Conservation (phyloP, 192 early-diverging fungal genomes). For the Geosiphon pyriformis region DNA sequence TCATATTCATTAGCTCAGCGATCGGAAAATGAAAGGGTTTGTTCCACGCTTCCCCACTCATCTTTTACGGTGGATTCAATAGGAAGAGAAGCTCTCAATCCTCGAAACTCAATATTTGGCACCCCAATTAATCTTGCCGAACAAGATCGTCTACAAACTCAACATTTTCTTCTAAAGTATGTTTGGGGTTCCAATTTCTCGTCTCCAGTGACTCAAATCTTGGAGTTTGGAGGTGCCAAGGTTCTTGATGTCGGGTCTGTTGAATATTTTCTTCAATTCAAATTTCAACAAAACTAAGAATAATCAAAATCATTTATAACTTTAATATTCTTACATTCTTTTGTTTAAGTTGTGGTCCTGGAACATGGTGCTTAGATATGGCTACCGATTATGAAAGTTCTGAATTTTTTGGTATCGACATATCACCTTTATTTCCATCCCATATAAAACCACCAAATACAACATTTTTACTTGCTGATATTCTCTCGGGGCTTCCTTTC, state of each 20-base stretch:
- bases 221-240: slow-evolving; percentile 3
- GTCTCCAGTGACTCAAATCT: neutral
- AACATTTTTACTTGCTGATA: slow-evolving; percentile 32
- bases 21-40: too few relatives aligned
- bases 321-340: neutral
- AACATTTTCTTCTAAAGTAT: slow-evolving; percentile 1
- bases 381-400: slow-evolving; percentile 41
- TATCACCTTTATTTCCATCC: slow-evolving; percentile 35
- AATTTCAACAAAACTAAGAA: neutral
- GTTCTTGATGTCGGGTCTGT: slow-evolving; percentile 19
- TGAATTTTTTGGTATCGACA: slow-evolving; percentile 46
- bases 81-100: too few relatives aligned
- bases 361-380: slow-evolving; percentile 40
- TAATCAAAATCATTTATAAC: too few relatives aligned
- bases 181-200: slow-evolving; percentile 14
- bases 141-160: slow-evolving; percentile 5
- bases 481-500: slow-evolving; percentile 31
- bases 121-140: too few relatives aligned
- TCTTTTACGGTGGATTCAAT: too few relatives aligned
- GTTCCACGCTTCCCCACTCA: too few relatives aligned
- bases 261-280: neutral
- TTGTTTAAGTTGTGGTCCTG: slow-evolving; percentile 25
- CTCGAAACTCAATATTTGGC: too few relatives aligned
- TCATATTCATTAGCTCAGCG: too few relatives aligned
- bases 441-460: slow-evolving; percentile 36